These are phyloP conservation scores for Lenwebbia sp. DNA, from an alignment of 345 rosid species.

Conservation along the genomic window DNA sequence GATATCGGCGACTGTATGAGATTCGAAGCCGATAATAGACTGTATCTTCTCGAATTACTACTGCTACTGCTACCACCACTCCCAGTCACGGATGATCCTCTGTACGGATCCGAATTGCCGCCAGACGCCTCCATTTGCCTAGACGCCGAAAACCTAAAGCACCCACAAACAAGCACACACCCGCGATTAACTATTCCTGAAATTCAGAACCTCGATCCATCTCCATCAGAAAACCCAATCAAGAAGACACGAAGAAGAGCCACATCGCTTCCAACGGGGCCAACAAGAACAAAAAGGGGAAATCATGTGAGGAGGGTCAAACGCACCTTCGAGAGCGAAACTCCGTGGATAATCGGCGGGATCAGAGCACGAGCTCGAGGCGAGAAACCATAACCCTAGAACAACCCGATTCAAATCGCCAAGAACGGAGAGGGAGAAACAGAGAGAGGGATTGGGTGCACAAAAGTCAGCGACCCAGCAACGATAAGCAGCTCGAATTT, in stretches of 20 bases:
- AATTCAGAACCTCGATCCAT: background rate
- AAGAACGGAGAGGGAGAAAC: background rate
- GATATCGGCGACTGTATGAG: constrained; percentile 87
- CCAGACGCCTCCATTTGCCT: constrained; percentile 70
- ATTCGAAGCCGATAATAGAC: constrained; percentile 65
- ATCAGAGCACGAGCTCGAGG: constrained; percentile 1
- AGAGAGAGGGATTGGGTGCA: background rate
- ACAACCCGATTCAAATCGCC: background rate
- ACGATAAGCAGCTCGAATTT: background rate
- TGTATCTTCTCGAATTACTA: constrained; percentile 45
- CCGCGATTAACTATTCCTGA: background rate
- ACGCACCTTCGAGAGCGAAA: constrained; percentile 48
- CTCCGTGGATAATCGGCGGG: constrained; percentile 32
- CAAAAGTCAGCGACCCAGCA: background rate
- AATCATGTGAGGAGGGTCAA: background rate
- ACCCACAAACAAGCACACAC: background rate
- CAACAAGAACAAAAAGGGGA: background rate
- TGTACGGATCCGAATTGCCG: constrained; percentile 44
- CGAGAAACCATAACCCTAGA: constrained; percentile 9
- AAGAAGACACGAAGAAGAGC: background rate
- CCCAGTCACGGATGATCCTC: constrained; percentile 33
- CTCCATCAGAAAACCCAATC: background rate
- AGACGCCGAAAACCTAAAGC: constrained; percentile 55
- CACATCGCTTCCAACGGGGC: background rate
- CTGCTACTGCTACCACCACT: constrained; percentile 13